phyloP scores from a whole-genome alignment of 2,329 filamentous ascomycete species.

The Nigrospora osmanthi region DNA sequence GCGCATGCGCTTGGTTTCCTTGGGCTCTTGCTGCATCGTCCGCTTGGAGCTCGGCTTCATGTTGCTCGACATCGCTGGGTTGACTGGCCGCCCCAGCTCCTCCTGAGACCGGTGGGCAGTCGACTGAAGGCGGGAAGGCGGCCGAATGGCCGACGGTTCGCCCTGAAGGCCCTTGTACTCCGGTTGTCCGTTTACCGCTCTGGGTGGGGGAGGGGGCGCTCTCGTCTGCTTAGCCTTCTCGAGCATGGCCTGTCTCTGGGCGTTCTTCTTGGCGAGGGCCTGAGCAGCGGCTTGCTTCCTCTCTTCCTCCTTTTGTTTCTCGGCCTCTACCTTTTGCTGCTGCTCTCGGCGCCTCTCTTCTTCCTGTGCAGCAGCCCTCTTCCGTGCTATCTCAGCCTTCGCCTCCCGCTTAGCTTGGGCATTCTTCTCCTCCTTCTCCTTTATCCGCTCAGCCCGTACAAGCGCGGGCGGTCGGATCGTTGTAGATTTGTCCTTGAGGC shows the following conservation, averaged over 20 bases:
- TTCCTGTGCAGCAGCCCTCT: slow-evolving; percentile 58
- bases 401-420: slow-evolving; percentile 71
- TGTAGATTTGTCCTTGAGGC: too few relatives aligned
- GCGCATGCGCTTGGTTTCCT: slow-evolving; percentile 72
- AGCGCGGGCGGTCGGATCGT: too few relatives aligned
- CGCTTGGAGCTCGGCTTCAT: slow-evolving; percentile 71
- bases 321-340: slow-evolving; percentile 51
- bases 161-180: slow-evolving; percentile 31
- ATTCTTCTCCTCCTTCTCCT: slow-evolving; percentile 77
- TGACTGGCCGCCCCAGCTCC: slow-evolving; percentile 53
- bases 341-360: slow-evolving; percentile 56
- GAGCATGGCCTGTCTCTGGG: slow-evolving; percentile 54
- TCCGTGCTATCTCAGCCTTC: slow-evolving; percentile 74
- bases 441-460: slow-evolving; percentile 60
- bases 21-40: slow-evolving; percentile 56
- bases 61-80: slow-evolving; percentile 51
- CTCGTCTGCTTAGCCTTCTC: slow-evolving; percentile 59
- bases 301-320: slow-evolving; percentile 54
- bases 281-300: slow-evolving; percentile 43
- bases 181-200: slow-evolving; percentile 41
- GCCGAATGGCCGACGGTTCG: slow-evolving; percentile 29
- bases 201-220: slow-evolving; percentile 52
- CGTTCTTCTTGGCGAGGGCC: slow-evolving; percentile 58
- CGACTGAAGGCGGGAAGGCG: slow-evolving; percentile 52
- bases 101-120: slow-evolving; percentile 45